Evolutionary conservation across 345 rosid species (phyloP), one percentile per base, ranked within the genome.

Genomic region (Eucalyptus regnans): DNA sequence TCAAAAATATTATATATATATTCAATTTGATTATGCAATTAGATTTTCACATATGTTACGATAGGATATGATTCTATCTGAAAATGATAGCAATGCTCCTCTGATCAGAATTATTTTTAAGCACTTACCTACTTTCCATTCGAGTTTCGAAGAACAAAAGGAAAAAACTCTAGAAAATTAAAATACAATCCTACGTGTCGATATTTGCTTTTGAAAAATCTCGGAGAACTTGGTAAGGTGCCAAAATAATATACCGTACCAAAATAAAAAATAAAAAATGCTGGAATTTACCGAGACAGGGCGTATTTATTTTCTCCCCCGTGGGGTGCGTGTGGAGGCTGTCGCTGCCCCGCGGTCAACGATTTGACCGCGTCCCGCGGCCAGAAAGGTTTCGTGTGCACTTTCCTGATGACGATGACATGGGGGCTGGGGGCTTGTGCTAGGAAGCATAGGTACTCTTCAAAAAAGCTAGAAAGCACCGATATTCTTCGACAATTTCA

Each of bases 61-160:
- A 56, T 4, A 5, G 62, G 5, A 56, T 8, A 56, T 56, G 27
- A 56, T 56, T 56, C 29, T 56, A 22, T 20, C 62, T 8, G 1
- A 54, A 54, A 54, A 54, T 54, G 58, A 1, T 20, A 54, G 25
- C 9, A 1, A 20, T 9, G 0, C 25, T 54, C 2, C 0, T 20
- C 0, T 52, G 1, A 13, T 50, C 18, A 16, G 1, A 50, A 15
- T 50, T 50, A 5, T 50, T 15, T 50, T 56, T 2, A 56, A 56
- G 62, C 29, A 56, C 62, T 56, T 23, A 56, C 29, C 5, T 37
- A 41, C 14, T 20, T 76, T 76, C 27, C 8, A 37, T 37, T 76
- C 5, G 8, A 76, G 13, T 76, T 76, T 5, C 8, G 1, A 71
- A 17, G 43, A 5, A 18, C 2, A 33, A 71, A 71, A 71, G 27